A percentile compares a stretch with the other conserved stretches of the same genome.
Evolutionary conservation across 2,329 filamentous ascomycete genomes (phyloP).

Genomic region (Xylaria sp.): DNA sequence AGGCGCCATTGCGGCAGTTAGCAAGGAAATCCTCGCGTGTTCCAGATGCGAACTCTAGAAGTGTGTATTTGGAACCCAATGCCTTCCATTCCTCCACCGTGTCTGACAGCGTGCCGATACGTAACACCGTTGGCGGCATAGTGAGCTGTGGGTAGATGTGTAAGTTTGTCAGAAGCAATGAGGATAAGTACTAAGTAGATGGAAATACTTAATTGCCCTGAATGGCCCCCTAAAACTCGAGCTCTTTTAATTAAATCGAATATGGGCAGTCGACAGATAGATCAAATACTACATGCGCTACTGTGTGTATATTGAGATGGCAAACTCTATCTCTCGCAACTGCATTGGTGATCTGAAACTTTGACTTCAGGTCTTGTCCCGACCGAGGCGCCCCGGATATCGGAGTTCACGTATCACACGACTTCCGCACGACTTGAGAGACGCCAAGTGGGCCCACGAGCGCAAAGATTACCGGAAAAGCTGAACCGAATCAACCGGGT

Average conservation of each 20-base stretch:
- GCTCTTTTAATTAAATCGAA: neutral
- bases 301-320: neutral
- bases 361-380: constrained; percentile 15
- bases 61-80: constrained; percentile 44
- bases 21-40: constrained; percentile 45
- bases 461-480: constrained; percentile 12
- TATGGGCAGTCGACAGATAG: neutral
- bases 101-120: constrained; percentile 44
- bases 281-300: neutral
- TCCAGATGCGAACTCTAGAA: constrained; percentile 43
- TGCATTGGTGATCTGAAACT: neutral
- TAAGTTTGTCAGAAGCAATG: neutral
- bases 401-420: constrained; percentile 22
- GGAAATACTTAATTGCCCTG: neutral
- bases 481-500: constrained; percentile 9
- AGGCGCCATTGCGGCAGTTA: constrained; percentile 43
- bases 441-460: constrained; percentile 28
- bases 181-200: neutral
- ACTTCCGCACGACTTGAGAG: constrained; percentile 2
- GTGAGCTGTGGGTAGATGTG: neutral
- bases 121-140: constrained; percentile 44
- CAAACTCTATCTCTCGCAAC: neutral
- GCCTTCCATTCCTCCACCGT: constrained; percentile 42
- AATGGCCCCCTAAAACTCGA: neutral
- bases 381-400: constrained; percentile 28